These are phyloP conservation scores for Trichoderma polysporum DNA, from an alignment of 2,329 filamentous ascomycete genomes.

Conservation along the genomic window DNA sequence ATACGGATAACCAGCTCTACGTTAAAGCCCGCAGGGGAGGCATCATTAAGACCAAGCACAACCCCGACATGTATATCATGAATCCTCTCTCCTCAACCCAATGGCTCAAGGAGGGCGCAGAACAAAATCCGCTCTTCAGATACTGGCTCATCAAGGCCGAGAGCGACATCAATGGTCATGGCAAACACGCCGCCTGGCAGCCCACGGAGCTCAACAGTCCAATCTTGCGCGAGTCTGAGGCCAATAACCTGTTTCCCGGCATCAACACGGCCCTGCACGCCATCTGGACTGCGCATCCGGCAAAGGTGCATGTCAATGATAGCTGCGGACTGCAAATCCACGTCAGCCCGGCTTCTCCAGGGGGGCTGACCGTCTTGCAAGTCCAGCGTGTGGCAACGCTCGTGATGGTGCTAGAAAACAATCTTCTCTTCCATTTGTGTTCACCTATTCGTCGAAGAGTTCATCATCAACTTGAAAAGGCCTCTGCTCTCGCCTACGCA, in stretches of 20 bases:
- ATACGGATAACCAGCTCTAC: background rate
- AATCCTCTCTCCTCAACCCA: background rate
- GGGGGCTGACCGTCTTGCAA: slow-evolving; percentile 57
- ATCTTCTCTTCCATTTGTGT: slow-evolving; percentile 22
- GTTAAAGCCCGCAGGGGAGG: background rate
- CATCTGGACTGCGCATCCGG: background rate
- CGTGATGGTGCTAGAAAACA: slow-evolving; percentile 40
- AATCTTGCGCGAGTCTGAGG: slow-evolving; percentile 21
- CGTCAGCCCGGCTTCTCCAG: slow-evolving; percentile 12
- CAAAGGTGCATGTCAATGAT: background rate
- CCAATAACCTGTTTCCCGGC: slow-evolving; percentile 1
- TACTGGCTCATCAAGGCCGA: slow-evolving; percentile 21
- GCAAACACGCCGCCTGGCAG: background rate
- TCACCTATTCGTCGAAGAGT: background rate
- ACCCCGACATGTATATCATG: slow-evolving; percentile 19
- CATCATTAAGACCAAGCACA: slow-evolving; percentile 15
- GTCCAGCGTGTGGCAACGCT: slow-evolving; percentile 78
- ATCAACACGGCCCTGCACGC: slow-evolving; percentile 19
- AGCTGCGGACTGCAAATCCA: slow-evolving; percentile 24
- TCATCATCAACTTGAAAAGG: background rate
- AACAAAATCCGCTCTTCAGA: slow-evolving; percentile 1
- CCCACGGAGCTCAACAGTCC: slow-evolving; percentile 23
- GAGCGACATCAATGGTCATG: background rate
- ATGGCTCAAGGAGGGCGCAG: background rate
- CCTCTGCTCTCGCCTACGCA: background rate